Evolutionary conservation across 129 eudicot species (phyloP).

Genomic region (Oenanthe sinensis): DNA sequence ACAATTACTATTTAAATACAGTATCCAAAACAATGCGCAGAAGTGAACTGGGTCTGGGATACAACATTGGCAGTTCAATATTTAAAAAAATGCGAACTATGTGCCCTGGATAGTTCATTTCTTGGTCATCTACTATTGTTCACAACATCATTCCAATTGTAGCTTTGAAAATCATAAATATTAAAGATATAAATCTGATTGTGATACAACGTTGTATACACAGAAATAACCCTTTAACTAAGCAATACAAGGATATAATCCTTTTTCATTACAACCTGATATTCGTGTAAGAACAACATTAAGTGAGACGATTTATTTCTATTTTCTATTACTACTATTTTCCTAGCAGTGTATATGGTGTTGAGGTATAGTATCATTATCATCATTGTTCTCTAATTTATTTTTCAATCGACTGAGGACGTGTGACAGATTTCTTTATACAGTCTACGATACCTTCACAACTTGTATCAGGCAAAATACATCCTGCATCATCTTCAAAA

Average conservation of each 20-base stretch:
- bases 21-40: not conserved
- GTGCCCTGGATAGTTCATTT: no score
- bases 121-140: not conserved
- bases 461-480: conserved; percentile 46
- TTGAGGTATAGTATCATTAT: not conserved
- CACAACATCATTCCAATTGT: not conserved
- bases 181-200: no score
- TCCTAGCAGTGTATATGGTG: not conserved
- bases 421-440: conserved; percentile 58
- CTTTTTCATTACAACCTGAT: not conserved
- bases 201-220: not conserved
- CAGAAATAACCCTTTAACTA: not conserved
- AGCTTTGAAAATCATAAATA: no score
- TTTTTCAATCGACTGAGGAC: conserved; percentile 20
- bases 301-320: not conserved
- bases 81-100: no score
- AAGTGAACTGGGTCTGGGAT: not conserved
- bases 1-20: not conserved
- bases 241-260: not conserved
- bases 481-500: conserved; percentile 47
- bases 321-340: not conserved
- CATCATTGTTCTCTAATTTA: not conserved
- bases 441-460: conserved; percentile 94
- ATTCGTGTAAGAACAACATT: not conserved
- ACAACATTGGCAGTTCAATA: not conserved